These are phyloP conservation scores for Colletotrichum trifolii DNA, from an alignment of 2,329 filamentous ascomycete genomes.

Conservation along the genomic window DNA sequence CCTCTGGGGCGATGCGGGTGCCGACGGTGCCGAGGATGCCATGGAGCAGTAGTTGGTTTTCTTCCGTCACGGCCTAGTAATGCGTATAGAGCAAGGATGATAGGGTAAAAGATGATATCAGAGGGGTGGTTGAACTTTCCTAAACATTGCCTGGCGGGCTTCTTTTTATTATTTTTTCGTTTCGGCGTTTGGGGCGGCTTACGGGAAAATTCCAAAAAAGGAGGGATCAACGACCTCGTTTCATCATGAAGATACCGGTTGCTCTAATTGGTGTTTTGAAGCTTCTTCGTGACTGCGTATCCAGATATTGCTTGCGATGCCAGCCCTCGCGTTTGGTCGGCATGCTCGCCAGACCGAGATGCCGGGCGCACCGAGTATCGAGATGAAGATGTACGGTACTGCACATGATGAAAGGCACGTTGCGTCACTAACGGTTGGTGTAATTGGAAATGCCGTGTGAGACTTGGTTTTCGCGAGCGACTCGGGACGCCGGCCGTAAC, in stretches of 20 bases:
- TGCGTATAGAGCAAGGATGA: background rate
- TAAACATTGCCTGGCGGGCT: constrained; percentile 20
- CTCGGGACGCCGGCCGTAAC: too few relatives aligned
- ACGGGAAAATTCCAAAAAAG: constrained; percentile 22
- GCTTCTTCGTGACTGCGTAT: background rate
- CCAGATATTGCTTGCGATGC: background rate
- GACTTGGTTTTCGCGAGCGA: too few relatives aligned
- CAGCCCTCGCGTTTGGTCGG: too few relatives aligned
- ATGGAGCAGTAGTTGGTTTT: constrained; percentile 61
- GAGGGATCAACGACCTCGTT: constrained; percentile 8
- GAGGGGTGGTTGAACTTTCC: constrained; percentile 10
- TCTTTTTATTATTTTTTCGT: constrained; percentile 3
- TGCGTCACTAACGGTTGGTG: too few relatives aligned
- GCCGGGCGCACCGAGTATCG: too few relatives aligned
- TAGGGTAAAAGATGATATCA: constrained; percentile 19
- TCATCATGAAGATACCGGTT: constrained; percentile 20
- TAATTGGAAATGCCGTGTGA: too few relatives aligned
- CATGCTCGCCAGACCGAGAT: too few relatives aligned
- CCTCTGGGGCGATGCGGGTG: constrained; percentile 72
- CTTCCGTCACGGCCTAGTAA: background rate
- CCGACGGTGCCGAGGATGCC: constrained; percentile 51
- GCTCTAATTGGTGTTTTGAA: background rate
- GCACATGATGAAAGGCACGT: too few relatives aligned
- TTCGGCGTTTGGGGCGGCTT: constrained; percentile 30
- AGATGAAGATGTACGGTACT: too few relatives aligned